Evolutionary conservation across 176 grass and related monocot species (phyloP).

Genomic region (Zea mays): Zm-B73-REFERENCE-NAM-5.0 NC_050096.1:155167001-155167500

Average conservation of each 20-base stretch:
- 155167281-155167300: background rate
- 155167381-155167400: constrained; percentile 87
- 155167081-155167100: background rate
- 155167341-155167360: constrained; percentile 94
- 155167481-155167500: constrained; percentile 97
- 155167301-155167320: background rate
- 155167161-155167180: background rate
- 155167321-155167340: constrained; percentile 23
- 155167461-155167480: constrained; percentile 93
- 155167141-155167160: background rate
- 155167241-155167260: too few relatives aligned
- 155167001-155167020: too few relatives aligned
- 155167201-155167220: too few relatives aligned
- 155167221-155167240: too few relatives aligned
- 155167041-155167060: background rate
- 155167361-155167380: constrained; percentile 87
- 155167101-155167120: background rate
- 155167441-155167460: constrained; percentile 94
- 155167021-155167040: too few relatives aligned
- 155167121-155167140: background rate
- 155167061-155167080: background rate
- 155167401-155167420: constrained; percentile 90
- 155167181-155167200: too few relatives aligned
- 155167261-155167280: background rate
- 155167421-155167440: constrained; percentile 86